Base-by-base conservation (phyloP, 2,329 filamentous ascomycete species). In the Beauveria caledonica region DNA sequence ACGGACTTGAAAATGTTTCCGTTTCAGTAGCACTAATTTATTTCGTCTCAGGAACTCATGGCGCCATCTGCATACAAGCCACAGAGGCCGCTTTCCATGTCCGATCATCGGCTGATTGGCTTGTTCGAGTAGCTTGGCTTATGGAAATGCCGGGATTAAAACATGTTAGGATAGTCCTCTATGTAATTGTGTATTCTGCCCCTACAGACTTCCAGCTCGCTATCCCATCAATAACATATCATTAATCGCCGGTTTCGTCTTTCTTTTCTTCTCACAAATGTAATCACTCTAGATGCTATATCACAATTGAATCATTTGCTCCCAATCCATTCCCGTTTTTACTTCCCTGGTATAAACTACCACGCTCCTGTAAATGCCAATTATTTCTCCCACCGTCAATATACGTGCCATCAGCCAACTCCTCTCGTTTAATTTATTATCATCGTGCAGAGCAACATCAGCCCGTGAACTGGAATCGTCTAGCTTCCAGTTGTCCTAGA, bases 401-500 rank as follows among this genome's bases (percentile, higher is more conserved):
- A 61, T 62, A 53, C 63, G 58, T 53, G 62, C 63, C 62, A 62
- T 40, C 48, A 40, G 42, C 50, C 58, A 60, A 48, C 44, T 49
- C 52, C 44, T 42, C 50, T 19, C 58, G 33, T 59, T 33, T 60
- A 55, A 39, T 49, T 60, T 39, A 9, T 45, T 10, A 52, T 54
- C 44, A 29, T 58, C 48, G 51, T 56, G 9, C 40, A 19, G 17
- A 36, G 19, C 21, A 29, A 23, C 29, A 46, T 71, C 64, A 77
- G 56, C 74, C 74, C n/a, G 70, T 71, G 59, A 96, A 97, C 67
- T 90, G 88, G 77, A 97, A 97, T 64, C 89, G 85, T 23, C 88
- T 86, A 25, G 92, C 91, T 75, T 96, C 92, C 61, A 97, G 77
- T 70, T 91, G 83, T 3, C 93, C 93, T 46, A 97, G 78, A 1